Conservation (phyloP, 1,284 basidiomycete species). For the Tremellales sp. region DNA sequence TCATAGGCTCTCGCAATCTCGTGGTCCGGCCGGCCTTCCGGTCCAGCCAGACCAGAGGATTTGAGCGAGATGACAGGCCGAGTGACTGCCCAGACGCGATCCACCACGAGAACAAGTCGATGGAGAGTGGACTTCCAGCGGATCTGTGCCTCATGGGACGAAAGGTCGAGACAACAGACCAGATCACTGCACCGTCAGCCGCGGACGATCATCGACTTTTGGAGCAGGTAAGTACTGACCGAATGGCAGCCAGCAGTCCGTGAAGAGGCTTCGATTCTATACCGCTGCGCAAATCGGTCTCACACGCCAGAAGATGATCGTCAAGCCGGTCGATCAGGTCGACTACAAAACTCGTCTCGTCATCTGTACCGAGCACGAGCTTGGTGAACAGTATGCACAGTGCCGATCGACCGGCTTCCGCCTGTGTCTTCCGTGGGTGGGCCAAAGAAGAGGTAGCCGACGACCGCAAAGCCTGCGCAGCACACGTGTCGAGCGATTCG, state of each 20-base stretch:
- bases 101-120: constrained; percentile 19
- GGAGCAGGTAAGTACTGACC: no score
- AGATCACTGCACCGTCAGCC: constrained; percentile 20
- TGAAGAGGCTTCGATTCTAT: constrained; percentile 41
- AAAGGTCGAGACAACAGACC: constrained; percentile 20
- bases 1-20: constrained; percentile 47
- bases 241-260: constrained; percentile 35
- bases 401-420: constrained; percentile 43
- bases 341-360: constrained; percentile 19
- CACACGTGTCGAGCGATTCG: constrained; percentile 14
- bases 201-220: background rate
- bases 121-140: constrained; percentile 27
- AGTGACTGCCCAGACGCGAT: constrained; percentile 40
- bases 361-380: constrained; percentile 15
- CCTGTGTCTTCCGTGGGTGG: constrained; percentile 44
- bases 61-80: constrained; percentile 39
- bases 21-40: constrained; percentile 31
- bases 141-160: constrained; percentile 2
- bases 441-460: constrained; percentile 32
- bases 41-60: constrained; percentile 3
- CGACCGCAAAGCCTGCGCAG: constrained; percentile 14
- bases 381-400: constrained; percentile 39
- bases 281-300: constrained; percentile 29
- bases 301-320: constrained; percentile 19
- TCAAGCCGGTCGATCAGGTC: constrained; percentile 28